These are phyloP conservation scores for Neoboletus brunneissimus DNA, from an alignment of 768 basidiomycete genomes.

Conservation along the genomic window DNA sequence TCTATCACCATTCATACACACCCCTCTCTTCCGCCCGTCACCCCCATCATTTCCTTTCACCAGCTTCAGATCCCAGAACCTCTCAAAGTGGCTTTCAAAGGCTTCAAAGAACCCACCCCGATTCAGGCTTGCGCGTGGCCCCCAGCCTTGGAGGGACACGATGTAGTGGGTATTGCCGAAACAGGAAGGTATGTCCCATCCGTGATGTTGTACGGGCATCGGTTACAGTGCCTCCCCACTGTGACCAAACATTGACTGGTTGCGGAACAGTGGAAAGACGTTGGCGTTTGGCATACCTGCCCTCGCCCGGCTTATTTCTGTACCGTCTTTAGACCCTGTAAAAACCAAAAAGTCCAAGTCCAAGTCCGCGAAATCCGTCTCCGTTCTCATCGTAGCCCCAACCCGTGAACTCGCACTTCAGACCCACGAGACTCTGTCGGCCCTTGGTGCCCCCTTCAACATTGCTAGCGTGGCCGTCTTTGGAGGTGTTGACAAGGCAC, in stretches of 20 bases:
- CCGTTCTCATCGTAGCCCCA: slow-evolving; percentile 83
- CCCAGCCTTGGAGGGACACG: slow-evolving; percentile 71
- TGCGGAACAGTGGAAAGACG: slow-evolving; percentile 77
- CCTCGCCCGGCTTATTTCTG: slow-evolving; percentile 58
- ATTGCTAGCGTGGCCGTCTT: slow-evolving; percentile 86
- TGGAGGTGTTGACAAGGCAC: slow-evolving; percentile 91
- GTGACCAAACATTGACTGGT: background rate
- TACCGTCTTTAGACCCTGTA: slow-evolving; percentile 15
- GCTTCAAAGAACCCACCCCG: slow-evolving; percentile 87
- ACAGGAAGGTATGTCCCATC: slow-evolving; percentile 69
- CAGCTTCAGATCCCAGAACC: slow-evolving; percentile 64
- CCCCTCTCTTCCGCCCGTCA: slow-evolving; percentile 41
- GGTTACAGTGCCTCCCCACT: background rate
- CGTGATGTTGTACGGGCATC: background rate
- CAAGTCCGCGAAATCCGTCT: slow-evolving; percentile 37
- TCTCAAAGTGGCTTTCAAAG: slow-evolving; percentile 60
- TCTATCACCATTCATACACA: slow-evolving; percentile 68
- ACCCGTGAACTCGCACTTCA: slow-evolving; percentile 97
- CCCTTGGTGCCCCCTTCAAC: slow-evolving; percentile 69
- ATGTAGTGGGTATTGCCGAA: slow-evolving; percentile 95
- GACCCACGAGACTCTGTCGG: slow-evolving; percentile 79
- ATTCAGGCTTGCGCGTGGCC: slow-evolving; percentile 98
- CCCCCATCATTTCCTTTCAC: slow-evolving; percentile 72
- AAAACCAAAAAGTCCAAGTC: slow-evolving; percentile 32
- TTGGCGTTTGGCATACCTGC: slow-evolving; percentile 95